Percentiles rank a stretch among this genome's conserved stretches.
phyloP scores from a whole-genome alignment of 2,329 filamentous ascomycete species.

The Talaromyces sp. region DNA sequence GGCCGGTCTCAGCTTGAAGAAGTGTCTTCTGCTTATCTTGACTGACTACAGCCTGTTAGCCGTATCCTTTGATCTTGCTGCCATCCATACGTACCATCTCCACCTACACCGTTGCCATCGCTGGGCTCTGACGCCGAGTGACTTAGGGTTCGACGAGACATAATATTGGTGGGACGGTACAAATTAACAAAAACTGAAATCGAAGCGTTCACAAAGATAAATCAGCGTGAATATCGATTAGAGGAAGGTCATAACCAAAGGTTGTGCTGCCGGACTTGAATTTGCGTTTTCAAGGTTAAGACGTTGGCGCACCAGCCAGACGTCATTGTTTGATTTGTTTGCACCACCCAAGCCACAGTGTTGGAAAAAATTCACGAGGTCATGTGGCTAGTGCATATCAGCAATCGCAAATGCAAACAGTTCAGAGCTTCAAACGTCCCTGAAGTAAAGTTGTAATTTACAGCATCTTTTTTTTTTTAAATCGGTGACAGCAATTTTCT shows the following conservation, averaged over 20 bases:
- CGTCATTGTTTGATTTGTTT: conserved; percentile 32
- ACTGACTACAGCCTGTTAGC: conserved; percentile 28
- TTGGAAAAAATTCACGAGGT: conserved; percentile 11
- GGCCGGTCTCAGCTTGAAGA: conserved; percentile 46
- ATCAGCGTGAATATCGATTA: background rate
- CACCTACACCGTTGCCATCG: conserved; percentile 24
- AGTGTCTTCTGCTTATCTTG: conserved; percentile 50
- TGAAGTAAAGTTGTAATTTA: conserved; percentile 16
- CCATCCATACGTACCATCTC: conserved; percentile 29
- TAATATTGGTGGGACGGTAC: conserved; percentile 22
- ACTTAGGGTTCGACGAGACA: conserved; percentile 36
- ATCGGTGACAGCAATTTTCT: conserved; percentile 32
- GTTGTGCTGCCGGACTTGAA: conserved; percentile 5
- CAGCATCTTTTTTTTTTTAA: conserved; percentile 25
- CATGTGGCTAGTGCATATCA: conserved; percentile 13
- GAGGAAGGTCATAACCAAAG: background rate
- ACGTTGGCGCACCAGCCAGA: conserved; percentile 22
- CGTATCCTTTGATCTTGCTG: conserved; percentile 11
- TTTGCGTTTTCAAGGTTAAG: conserved; percentile 11
- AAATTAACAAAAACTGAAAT: background rate
- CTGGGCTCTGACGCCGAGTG: conserved; percentile 30
- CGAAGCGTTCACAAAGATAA: background rate
- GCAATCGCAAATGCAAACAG: background rate
- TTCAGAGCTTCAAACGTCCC: background rate
- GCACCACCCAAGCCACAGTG: conserved; percentile 17